Conservation (phyloP, 2,329 filamentous ascomycete species). For the Colletotrichum spaethianum region DNA sequence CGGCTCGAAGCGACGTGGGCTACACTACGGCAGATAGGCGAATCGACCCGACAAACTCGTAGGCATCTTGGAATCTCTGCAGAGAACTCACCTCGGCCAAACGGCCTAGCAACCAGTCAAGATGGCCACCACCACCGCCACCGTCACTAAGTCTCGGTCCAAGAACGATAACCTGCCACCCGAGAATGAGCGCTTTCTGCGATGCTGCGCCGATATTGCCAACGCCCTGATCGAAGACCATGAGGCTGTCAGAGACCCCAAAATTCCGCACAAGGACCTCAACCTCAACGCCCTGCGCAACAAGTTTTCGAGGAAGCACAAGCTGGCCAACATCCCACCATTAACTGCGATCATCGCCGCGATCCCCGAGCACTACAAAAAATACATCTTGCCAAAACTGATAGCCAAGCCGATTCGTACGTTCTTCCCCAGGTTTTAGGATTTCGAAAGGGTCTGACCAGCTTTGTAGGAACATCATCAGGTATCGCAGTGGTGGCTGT, state of each 20-base stretch:
- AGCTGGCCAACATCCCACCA: conserved; percentile 87
- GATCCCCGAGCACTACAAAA: conserved; percentile 99
- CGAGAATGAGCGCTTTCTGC: conserved; percentile 94
- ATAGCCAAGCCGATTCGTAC: conserved; percentile 95
- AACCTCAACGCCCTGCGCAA: conserved; percentile 92
- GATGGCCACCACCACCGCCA: conserved; percentile 72
- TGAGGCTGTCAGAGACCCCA: conserved; percentile 82
- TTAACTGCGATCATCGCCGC: conserved; percentile 97
- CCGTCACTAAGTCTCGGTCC: conserved; percentile 68
- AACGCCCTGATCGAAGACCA: conserved; percentile 95
- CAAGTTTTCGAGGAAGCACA: conserved; percentile 93
- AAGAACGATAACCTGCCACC: conserved; percentile 85
- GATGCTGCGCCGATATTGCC: conserved; percentile 95
- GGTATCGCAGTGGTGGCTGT: conserved; percentile 98
- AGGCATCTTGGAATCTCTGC: neutral
- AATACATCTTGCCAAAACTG: conserved; percentile 96
- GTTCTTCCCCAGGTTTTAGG: conserved; percentile 45
- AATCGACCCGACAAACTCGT: neutral
- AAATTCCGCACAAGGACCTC: conserved; percentile 84
- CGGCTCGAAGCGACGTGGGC: neutral
- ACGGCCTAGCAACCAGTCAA: neutral
- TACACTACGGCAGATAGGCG: too few species aligned
- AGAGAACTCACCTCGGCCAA: neutral
- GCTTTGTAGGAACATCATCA: conserved; percentile 82
- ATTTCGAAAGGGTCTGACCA: neutral